Evolutionary conservation across 352 stramenopile genomes (phyloP).

Genomic region (Globisporangium lucens): DNA sequence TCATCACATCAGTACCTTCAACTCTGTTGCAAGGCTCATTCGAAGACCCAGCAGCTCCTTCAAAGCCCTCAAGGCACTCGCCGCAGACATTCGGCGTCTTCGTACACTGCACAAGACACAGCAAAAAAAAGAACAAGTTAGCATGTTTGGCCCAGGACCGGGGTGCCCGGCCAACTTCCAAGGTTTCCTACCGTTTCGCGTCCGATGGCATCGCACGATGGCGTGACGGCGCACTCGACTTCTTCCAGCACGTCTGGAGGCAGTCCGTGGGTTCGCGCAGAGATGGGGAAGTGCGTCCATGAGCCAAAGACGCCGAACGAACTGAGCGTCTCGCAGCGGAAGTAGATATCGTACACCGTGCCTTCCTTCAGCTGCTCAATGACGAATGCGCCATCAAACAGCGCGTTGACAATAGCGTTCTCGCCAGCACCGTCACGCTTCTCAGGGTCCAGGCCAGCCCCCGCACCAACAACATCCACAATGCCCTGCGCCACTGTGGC

Average conservation of each 20-base stretch:
- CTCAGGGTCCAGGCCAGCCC: not conserved
- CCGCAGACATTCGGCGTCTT: conserved; percentile 55
- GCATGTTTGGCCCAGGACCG: not conserved
- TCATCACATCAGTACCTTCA: not conserved
- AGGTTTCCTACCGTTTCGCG: conserved; percentile 38
- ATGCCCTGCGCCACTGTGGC: conserved; percentile 17
- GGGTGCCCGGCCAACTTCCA: not conserved
- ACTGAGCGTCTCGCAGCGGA: conserved; percentile 68
- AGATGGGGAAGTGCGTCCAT: conserved; percentile 46
- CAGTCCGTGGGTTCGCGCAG: conserved; percentile 55
- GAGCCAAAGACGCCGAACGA: conserved; percentile 66
- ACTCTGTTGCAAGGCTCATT: conserved; percentile 36
- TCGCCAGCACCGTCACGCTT: not conserved
- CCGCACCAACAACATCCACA: conserved; percentile 6
- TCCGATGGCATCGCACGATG: conserved; percentile 44
- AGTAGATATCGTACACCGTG: conserved; percentile 69
- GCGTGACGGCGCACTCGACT: conserved; percentile 42
- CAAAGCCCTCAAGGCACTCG: conserved; percentile 61
- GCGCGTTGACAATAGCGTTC: not conserved
- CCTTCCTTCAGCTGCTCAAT: conserved; percentile 52
- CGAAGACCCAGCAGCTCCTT: conserved; percentile 24
- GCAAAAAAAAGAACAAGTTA: not conserved
- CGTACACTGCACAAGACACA: conserved; percentile 33
- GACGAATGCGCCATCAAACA: conserved; percentile 26
- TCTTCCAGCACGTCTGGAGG: conserved; percentile 66